These are phyloP conservation scores for Phanerodontia chrysosporium DNA, from an alignment of 768 basidiomycete species.

Conservation along the genomic window DNA sequence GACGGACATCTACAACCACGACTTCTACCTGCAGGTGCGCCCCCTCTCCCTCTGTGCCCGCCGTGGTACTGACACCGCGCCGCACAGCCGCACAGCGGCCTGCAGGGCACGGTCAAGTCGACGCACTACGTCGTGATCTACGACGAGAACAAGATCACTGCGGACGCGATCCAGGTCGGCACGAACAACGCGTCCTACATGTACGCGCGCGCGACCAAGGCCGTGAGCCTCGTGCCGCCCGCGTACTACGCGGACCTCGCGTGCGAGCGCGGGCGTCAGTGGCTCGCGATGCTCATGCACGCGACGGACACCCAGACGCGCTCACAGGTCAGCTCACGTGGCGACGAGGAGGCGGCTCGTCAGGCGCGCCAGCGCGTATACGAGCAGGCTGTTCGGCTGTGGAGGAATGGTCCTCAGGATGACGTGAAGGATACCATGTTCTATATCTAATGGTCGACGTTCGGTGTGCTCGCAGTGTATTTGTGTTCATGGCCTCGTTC, in stretches of 20 bases:
- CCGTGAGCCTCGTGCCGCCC: constrained; percentile 75
- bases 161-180: constrained; percentile 72
- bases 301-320: constrained; percentile 29
- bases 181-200: constrained; percentile 67
- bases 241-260: constrained; percentile 83
- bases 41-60: background rate
- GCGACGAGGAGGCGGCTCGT: constrained; percentile 33
- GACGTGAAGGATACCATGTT: constrained; percentile 69
- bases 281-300: constrained; percentile 67
- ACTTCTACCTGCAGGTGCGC: constrained; percentile 30
- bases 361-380: constrained; percentile 30
- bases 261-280: constrained; percentile 75
- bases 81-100: constrained; percentile 69
- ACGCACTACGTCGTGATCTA: constrained; percentile 81
- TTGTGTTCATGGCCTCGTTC: too few relatives aligned
- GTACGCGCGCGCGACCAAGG: constrained; percentile 80
- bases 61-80: background rate
- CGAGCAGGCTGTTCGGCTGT: constrained; percentile 37
- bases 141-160: constrained; percentile 66
- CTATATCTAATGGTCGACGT: constrained; percentile 46
- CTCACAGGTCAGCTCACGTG: constrained; percentile 16
- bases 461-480: too few relatives aligned
- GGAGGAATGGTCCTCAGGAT: constrained; percentile 40
- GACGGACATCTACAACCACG: constrained; percentile 40
- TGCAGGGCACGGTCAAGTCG: constrained; percentile 66